These are phyloP conservation scores for Colletotrichum australisinense DNA, from an alignment of 2,329 filamentous ascomycete species.

Conservation along the genomic window DNA sequence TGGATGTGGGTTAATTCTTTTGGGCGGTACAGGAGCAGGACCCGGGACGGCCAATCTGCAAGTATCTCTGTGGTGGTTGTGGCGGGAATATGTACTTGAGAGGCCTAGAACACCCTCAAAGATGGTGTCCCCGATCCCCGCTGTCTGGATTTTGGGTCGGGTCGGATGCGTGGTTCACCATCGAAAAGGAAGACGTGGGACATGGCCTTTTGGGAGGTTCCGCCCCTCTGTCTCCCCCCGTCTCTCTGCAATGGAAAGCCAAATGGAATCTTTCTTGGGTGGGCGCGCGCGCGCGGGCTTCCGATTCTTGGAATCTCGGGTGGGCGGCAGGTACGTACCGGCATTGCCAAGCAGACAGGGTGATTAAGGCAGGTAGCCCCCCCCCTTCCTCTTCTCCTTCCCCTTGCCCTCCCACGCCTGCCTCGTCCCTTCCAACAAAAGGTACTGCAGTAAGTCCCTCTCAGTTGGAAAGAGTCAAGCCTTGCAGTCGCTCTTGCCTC, in stretches of 20 bases:
- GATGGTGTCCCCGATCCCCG: constrained; percentile 35
- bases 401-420: neutral
- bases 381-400: neutral
- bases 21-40: neutral
- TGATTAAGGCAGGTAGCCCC: neutral
- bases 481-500: neutral
- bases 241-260: neutral
- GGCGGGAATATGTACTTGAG: neutral
- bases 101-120: constrained; percentile 34
- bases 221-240: neutral
- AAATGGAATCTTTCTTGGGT: neutral
- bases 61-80: neutral
- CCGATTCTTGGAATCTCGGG: constrained; percentile 10
- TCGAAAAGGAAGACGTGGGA: neutral
- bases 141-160: constrained; percentile 34
- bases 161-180: constrained; percentile 14
- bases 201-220: neutral
- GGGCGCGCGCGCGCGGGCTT: neutral
- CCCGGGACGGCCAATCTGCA: neutral
- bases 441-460: too few species aligned
- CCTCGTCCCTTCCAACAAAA: neutral
- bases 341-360: neutral
- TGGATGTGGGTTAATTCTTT: constrained; percentile 31
- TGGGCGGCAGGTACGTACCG: neutral
- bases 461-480: neutral